A percentile compares a stretch with the other conserved stretches of the same genome.
phyloP scores from a whole-genome alignment of 306 rosid genomes.

The Acacia acuminata region DNA sequence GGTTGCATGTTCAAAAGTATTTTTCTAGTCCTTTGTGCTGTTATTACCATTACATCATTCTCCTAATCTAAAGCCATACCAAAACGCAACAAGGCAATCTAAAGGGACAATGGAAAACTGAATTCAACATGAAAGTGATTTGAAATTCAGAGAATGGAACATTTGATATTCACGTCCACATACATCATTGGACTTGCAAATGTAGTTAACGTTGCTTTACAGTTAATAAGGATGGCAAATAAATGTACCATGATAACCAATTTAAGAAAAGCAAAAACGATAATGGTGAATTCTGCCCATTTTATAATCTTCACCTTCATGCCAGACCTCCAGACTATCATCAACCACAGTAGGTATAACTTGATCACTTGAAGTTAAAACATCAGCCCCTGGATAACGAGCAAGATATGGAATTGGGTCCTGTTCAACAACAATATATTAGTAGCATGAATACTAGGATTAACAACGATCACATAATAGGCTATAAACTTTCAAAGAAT shows the following conservation, averaged over 20 bases:
- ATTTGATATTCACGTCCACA: background rate
- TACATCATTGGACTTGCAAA: constrained; percentile 3
- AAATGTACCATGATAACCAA: background rate
- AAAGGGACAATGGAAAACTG: constrained; percentile 3
- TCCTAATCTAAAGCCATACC: constrained; percentile 10
- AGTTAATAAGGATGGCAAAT: constrained; percentile 2
- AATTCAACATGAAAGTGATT: constrained; percentile 16
- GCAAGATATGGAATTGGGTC: constrained; percentile 95
- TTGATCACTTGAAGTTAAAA: constrained; percentile 95
- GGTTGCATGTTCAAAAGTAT: constrained; percentile 8
- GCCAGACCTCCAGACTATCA: constrained; percentile 85
- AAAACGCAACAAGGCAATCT: constrained; percentile 18
- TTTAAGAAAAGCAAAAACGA: background rate
- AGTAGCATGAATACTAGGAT: constrained; percentile 16
- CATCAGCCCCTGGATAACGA: constrained; percentile 89
- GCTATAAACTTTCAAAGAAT: constrained; percentile 17
- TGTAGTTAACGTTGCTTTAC: background rate
- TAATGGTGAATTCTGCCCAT: constrained; percentile 9
- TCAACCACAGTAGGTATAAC: constrained; percentile 87
- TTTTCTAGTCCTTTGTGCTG: background rate
- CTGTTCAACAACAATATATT: constrained; percentile 57
- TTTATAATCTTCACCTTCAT: constrained; percentile 62
- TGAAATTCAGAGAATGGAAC: constrained; percentile 18
- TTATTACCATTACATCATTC: background rate
- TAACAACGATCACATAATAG: constrained; percentile 3